Evolutionary conservation across 345 rosid species (phyloP).

Genomic region (Arabidopsis thaliana): DNA sequence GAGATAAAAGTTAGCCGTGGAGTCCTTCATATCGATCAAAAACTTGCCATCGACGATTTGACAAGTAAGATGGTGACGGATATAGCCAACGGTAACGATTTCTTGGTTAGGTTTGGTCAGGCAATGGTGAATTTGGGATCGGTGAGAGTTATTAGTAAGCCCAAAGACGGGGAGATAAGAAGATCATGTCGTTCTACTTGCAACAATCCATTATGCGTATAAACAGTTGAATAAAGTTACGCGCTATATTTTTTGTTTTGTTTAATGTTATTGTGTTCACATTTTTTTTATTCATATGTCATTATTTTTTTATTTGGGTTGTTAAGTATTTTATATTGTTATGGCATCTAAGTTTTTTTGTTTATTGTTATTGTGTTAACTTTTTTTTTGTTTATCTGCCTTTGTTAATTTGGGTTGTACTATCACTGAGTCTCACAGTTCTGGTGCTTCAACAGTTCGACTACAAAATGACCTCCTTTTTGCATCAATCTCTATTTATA

Average conservation of each 20-base stretch:
- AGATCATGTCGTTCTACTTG: conserved; percentile 49
- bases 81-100: conserved; percentile 45
- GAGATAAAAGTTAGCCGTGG: conserved; percentile 48
- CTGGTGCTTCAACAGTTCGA: too few species aligned
- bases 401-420: too few species aligned
- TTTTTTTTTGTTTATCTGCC: too few species aligned
- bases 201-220: conserved; percentile 18
- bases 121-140: conserved; percentile 68
- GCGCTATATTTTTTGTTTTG: neutral
- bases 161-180: conserved; percentile 54
- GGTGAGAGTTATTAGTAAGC: conserved; percentile 30
- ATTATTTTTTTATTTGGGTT: neutral
- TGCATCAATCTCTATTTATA: too few species aligned
- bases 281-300: neutral
- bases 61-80: conserved; percentile 45
- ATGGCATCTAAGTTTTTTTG: neutral
- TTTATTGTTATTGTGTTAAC: too few species aligned
- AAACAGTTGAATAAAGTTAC: neutral
- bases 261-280: neutral
- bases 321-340: neutral
- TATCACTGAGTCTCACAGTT: too few species aligned
- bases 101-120: conserved; percentile 49
- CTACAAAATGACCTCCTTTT: too few species aligned
- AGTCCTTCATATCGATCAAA: conserved; percentile 60
- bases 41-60: conserved; percentile 43